Evolutionary conservation across 768 basidiomycete species (phyloP), one percentile per base, ranked within the genome.

Genomic region (Tricholoma matsutake): DNA sequence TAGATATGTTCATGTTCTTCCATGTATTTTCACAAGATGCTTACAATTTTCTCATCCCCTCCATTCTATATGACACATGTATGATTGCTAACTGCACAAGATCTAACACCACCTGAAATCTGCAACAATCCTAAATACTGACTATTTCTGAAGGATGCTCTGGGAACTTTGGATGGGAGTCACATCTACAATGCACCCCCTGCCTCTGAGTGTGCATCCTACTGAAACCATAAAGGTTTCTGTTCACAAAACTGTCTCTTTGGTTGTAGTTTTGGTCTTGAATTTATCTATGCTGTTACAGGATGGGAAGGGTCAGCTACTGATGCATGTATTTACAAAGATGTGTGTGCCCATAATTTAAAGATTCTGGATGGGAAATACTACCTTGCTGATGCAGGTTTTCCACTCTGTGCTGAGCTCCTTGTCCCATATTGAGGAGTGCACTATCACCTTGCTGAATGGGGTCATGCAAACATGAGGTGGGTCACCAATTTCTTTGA

Each of bases 311-410:
- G 73, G 0, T 68, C 65, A 11, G 65, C 67, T 8, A 49, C 68
- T 11, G 71, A 76, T 69, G 56, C 64, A 3, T 10, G 13, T 1
- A 35, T 73, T 0, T 76, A 60, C 61, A 25, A 64, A 4, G 54
- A 73, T 67, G 74, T 11, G 9, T 0, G 63, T 79, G 29, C 70
- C 71, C 1, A 31, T 59, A 0, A n/a, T n/a, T n/a, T n/a, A n/a
- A n/a, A n/a, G n/a, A n/a, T n/a, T n/a, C n/a, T n/a, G n/a, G n/a
- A n/a, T n/a, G 73, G 74, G 0, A 67, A 67, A 29, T 79, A 75
- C 45, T 73, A 72, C 41, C 67, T 79, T 9, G 74, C 68, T 6
- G 74, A 75, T 73, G 75, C 74, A 16, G 75, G 76, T 4, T 78
- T 75, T 67, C 61, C 65, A 9, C 13, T 62, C 0, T 74, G 72